Evolutionary conservation across 768 basidiomycete genomes (phyloP).

Genomic region (Tulasnella sp.): DNA sequence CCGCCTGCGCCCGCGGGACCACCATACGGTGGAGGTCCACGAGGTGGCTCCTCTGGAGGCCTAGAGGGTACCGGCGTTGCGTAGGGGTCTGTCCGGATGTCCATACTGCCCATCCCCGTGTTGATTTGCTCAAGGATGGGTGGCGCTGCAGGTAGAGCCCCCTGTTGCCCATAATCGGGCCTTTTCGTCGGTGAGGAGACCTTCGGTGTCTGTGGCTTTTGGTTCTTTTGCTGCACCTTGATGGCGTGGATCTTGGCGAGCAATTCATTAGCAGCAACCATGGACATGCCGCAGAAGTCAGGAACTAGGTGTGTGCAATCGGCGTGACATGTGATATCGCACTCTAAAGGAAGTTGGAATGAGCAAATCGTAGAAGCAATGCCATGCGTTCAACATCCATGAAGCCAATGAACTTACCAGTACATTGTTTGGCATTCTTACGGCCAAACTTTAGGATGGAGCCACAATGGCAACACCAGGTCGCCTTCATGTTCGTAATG

Average conservation of each 20-base stretch:
- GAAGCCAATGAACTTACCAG: constrained; percentile 29
- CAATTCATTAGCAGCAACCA: constrained; percentile 95
- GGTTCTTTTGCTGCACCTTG: constrained; percentile 38
- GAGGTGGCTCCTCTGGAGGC: constrained; percentile 13
- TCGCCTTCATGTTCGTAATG: constrained; percentile 91
- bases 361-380: neutral
- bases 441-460: constrained; percentile 95
- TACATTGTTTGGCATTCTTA: constrained; percentile 92
- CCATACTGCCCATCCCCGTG: constrained; percentile 19
- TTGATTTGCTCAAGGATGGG: constrained; percentile 18
- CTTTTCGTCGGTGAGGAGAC: constrained; percentile 20
- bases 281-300: constrained; percentile 99
- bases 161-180: constrained; percentile 20
- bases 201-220: constrained; percentile 12
- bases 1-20: neutral
- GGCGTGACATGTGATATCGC: constrained; percentile 92
- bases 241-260: constrained; percentile 86
- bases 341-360: constrained; percentile 40
- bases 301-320: constrained; percentile 97
- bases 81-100: constrained; percentile 20
- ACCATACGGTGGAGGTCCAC: constrained; percentile 1
- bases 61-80: neutral
- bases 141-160: constrained; percentile 20
- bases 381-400: too few relatives aligned
- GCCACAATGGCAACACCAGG: constrained; percentile 99